Evolutionary conservation across 2,329 filamentous ascomycete species (phyloP).

Genomic region (Hypoxylon sp.): DNA sequence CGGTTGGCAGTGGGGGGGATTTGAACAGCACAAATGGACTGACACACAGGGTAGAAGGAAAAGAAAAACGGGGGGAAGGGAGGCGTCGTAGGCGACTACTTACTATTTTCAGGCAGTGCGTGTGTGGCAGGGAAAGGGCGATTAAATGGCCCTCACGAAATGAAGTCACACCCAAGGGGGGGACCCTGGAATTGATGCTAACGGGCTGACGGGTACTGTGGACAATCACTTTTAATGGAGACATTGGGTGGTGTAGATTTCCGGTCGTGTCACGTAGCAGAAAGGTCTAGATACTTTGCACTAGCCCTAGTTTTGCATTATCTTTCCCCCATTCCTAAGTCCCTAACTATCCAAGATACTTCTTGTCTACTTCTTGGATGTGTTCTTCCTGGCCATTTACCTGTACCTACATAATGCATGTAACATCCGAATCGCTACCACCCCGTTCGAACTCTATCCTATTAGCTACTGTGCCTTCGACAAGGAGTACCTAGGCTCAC

Average conservation of each 20-base stretch:
- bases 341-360: conserved; percentile 11
- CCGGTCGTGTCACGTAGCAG: conserved; percentile 7
- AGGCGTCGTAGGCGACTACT: conserved; percentile 32
- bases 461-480: conserved; percentile 18
- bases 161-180: conserved; percentile 36
- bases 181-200: conserved; percentile 23
- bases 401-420: conserved; percentile 30
- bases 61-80: conserved; percentile 31
- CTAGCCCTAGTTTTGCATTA: not conserved
- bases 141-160: conserved; percentile 39
- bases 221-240: conserved; percentile 30
- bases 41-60: conserved; percentile 20
- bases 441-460: conserved; percentile 17
- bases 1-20: conserved; percentile 31
- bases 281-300: conserved; percentile 17
- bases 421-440: conserved; percentile 30
- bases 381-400: conserved; percentile 17
- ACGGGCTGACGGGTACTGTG: conserved; percentile 34
- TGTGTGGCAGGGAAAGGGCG: conserved; percentile 30
- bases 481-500: no score
- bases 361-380: conserved; percentile 9
- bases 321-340: conserved; percentile 1
- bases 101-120: conserved; percentile 32
- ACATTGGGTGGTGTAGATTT: conserved; percentile 17
- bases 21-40: conserved; percentile 14